A percentile compares a stretch with the other conserved stretches of the same genome.
Conservation (phyloP, 208 protist species). For the Acanthamoeba culbertsoni region DNA sequence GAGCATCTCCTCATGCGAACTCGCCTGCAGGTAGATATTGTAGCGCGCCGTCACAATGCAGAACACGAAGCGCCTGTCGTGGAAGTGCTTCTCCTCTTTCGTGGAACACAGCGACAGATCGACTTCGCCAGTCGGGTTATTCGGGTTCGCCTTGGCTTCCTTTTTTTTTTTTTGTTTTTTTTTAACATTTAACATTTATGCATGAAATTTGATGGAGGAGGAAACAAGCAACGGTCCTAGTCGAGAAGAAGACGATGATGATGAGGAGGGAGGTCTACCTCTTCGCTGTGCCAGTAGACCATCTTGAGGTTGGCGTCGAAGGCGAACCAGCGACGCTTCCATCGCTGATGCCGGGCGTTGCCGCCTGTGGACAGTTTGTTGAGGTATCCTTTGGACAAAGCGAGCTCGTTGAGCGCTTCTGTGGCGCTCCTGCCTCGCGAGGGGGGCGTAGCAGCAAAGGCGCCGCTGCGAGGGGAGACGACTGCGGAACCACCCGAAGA, state of each 20-base stretch:
- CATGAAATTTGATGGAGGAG: no score
- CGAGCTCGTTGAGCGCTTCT: neutral
- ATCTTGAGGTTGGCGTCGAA: conserved; percentile 17
- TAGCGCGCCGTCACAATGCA: conserved; percentile 12
- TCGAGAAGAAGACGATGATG: neutral
- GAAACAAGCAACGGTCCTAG: no score
- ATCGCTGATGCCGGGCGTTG: neutral
- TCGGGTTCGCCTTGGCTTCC: neutral
- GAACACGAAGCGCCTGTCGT: conserved; percentile 13
- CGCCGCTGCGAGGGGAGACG: neutral
- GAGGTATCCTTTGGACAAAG: neutral
- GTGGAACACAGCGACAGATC: conserved; percentile 4
- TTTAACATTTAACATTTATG: no score
- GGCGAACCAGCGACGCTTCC: conserved; percentile 24
- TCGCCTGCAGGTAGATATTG: conserved; percentile 5
- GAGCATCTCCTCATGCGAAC: neutral
- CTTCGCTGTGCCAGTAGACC: conserved; percentile 17
- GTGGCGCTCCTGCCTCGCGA: neutral
- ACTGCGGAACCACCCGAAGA: no score
- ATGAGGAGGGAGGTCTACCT: neutral
- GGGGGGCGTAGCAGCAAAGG: no score
- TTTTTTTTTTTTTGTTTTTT: no score
- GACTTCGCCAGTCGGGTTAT: neutral
- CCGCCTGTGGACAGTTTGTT: conserved; percentile 11
- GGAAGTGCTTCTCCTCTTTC: conserved; percentile 8